Conservation (phyloP, 208 protist genomes). For the Wallacemonas collosoma region DNA sequence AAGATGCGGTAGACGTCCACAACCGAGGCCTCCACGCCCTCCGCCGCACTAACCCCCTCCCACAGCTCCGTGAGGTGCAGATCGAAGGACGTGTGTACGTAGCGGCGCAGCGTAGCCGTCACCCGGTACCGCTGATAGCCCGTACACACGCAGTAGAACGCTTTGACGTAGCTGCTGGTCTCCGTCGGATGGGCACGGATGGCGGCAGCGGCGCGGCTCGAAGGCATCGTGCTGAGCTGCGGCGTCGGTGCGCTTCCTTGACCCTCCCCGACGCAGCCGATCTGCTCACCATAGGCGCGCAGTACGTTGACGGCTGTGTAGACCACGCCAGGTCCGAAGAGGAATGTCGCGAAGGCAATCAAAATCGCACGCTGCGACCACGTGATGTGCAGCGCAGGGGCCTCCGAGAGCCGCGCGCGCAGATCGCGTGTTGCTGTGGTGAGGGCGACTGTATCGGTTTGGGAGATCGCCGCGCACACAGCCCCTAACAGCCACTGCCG, state of each 20-base stretch:
- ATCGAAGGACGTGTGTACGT: conserved; percentile 48
- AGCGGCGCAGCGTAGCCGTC: conserved; percentile 53
- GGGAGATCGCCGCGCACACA: conserved; percentile 5
- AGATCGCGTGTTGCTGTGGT: conserved; percentile 3
- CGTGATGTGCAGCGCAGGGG: conserved; percentile 10
- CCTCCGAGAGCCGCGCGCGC: conserved; percentile 7
- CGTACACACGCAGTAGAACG: conserved; percentile 49
- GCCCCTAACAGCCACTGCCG: conserved; percentile 1
- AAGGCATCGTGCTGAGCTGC: too few species aligned
- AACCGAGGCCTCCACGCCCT: conserved; percentile 13
- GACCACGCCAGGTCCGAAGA: conserved; percentile 2
- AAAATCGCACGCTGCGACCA: conserved; percentile 9
- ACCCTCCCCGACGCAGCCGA: background rate
- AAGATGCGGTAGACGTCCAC: background rate
- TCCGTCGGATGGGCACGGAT: background rate
- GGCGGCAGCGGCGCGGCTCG: too few species aligned
- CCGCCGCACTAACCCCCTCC: background rate
- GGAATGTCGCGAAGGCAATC: conserved; percentile 4
- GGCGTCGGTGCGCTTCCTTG: background rate
- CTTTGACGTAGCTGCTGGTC: conserved; percentile 46
- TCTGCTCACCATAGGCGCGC: conserved; percentile 1
- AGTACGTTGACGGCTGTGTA: conserved; percentile 18
- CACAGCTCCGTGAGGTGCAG: conserved; percentile 46
- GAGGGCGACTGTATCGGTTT: conserved; percentile 1
- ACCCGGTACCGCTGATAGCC: conserved; percentile 66